Evolutionary conservation across 768 basidiomycete species (phyloP).

Genomic region (Galerina sulciceps): DNA sequence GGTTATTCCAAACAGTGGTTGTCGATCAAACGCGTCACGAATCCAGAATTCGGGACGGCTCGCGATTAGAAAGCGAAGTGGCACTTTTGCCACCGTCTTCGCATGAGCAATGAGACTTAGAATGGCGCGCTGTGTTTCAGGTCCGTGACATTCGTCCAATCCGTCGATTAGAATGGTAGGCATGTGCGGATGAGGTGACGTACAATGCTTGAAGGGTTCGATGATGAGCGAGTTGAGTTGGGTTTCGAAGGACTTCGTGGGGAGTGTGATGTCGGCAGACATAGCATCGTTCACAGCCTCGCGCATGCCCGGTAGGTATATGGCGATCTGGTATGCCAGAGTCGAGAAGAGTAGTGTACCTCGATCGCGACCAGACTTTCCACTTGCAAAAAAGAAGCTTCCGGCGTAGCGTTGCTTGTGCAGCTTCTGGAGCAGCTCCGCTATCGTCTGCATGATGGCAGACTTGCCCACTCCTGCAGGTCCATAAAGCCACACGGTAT

Average conservation of each 20-base stretch:
- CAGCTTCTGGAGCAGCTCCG: conserved; percentile 16
- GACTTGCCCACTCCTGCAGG: conserved; percentile 31
- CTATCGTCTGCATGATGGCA: conserved; percentile 33
- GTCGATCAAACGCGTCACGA: conserved; percentile 1
- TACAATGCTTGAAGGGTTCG: background rate
- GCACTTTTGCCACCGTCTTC: background rate
- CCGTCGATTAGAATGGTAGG: conserved; percentile 25
- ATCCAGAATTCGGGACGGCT: conserved; percentile 27
- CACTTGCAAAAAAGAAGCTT: conserved; percentile 20
- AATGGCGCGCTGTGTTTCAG: conserved; percentile 10
- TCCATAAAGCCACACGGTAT: conserved; percentile 24
- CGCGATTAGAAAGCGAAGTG: conserved; percentile 24
- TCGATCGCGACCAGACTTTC: background rate
- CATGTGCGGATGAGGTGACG: background rate
- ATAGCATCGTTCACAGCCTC: background rate
- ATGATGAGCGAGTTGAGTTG: conserved; percentile 11
- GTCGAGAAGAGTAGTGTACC: conserved; percentile 15
- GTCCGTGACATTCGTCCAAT: conserved; percentile 24
- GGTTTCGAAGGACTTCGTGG: background rate
- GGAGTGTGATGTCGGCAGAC: background rate
- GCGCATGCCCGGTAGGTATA: background rate
- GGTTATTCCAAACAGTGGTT: background rate
- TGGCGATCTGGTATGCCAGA: conserved; percentile 23
- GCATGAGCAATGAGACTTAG: conserved; percentile 3
- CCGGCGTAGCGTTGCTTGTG: background rate